Conservation (phyloP, 805 yeast species). For the Yamadazyma nakazawae region DNA sequence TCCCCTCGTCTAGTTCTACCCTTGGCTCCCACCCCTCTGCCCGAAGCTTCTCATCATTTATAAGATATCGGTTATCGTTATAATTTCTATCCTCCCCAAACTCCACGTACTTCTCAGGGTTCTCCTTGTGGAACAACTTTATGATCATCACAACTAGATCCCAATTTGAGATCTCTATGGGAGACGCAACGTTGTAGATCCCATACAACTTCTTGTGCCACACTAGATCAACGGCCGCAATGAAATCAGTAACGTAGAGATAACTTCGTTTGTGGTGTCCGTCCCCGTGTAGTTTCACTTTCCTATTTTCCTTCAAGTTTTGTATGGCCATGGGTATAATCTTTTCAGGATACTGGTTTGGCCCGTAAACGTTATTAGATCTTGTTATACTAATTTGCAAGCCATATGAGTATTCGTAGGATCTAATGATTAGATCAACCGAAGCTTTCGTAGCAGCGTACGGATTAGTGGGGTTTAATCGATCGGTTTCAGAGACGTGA, state of each 20-base stretch:
- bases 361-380: slow-evolving; percentile 53
- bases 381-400: slow-evolving; percentile 43
- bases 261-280: slow-evolving; percentile 45
- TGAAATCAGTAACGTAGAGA: slow-evolving; percentile 42
- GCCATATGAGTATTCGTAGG: slow-evolving; percentile 42
- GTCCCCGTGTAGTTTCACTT: slow-evolving; percentile 45
- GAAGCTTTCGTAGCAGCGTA: slow-evolving; percentile 58
- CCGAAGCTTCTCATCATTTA: slow-evolving; percentile 20
- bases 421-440: slow-evolving; percentile 44
- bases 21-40: slow-evolving; percentile 31
- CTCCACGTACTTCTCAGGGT: slow-evolving; percentile 14
- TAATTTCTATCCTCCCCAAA: slow-evolving; percentile 30
- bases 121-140: slow-evolving; percentile 8
- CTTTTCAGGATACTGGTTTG: slow-evolving; percentile 53
- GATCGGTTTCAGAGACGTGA: slow-evolving; percentile 31
- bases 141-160: slow-evolving; percentile 21
- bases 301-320: slow-evolving; percentile 20
- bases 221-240: slow-evolving; percentile 34
- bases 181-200: slow-evolving; percentile 24
- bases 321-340: slow-evolving; percentile 35
- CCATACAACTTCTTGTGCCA: slow-evolving; percentile 17
- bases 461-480: slow-evolving; percentile 52
- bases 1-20: slow-evolving; percentile 20
- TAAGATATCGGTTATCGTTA: slow-evolving; percentile 30
- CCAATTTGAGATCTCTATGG: slow-evolving; percentile 25